Evolutionary conservation across 345 rosid species (phyloP), one percentile per base, ranked within the genome.

Genomic region (Camelina neglecta): DNA sequence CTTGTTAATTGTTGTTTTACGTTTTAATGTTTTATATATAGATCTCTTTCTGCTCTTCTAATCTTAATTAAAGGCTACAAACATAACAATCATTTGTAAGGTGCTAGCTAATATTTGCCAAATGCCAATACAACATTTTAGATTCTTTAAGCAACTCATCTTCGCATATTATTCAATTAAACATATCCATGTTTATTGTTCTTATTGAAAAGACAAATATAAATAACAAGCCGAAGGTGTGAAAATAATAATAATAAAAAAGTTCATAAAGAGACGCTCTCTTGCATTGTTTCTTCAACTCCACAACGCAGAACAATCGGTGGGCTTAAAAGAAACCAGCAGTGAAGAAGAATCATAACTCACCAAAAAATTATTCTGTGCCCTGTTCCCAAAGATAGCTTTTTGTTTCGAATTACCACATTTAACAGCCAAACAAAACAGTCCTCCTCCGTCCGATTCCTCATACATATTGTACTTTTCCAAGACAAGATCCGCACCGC

Each of bases 341-440:
- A 15, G 6, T 2, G 77, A 65, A 21, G 58, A 74, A 44, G 63
- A 5, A 45, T 74, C 71, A 74, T 42, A 55, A 44, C 71, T 71
- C 3, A 73, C 57, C 71, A 44, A 73, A 16, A 54, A 45, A 23
- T 63, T 73, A 56, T 41, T 51, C 8, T 73, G 71, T 55, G 77
- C 71, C 20, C 16, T 63, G 23, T 64, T 64, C 13, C 77, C 65
- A 73, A 73, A 50, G 29, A 67, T 2, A 3, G 9, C 71, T 0
- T 3, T 5, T 11, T 36, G 2, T 20, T 36, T 4, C 6, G n/a
- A 11, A 54, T 13, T 15, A 48, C 4, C 2, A 60, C 67, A 49
- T 59, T 26, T 1, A 56, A 65, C 56, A 4, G 26, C 1, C 5
- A 65, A 1, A 57, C 78, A 74, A 45, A 6, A 44, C 3, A 12